A percentile compares a stretch with the other conserved stretches of the same genome.
These are phyloP conservation scores for Micractinium conductrix DNA, from an alignment of 139 green algal genomes.

Conservation along the genomic window DNA sequence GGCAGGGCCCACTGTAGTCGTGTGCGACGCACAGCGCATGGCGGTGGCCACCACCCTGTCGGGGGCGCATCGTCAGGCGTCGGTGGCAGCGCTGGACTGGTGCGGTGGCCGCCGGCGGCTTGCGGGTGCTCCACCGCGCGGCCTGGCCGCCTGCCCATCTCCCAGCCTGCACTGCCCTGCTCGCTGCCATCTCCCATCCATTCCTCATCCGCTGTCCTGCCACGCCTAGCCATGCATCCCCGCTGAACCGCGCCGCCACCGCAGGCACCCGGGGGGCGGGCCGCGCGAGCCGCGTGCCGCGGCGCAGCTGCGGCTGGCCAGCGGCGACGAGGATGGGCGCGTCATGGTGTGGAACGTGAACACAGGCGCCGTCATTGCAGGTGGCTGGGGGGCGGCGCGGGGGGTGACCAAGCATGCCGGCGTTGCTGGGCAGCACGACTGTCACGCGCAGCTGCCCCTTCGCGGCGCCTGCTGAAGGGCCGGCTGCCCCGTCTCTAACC, in stretches of 20 bases:
- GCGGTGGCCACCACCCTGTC: conserved; percentile 63
- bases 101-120: no score
- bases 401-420: no score
- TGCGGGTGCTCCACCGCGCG: not conserved
- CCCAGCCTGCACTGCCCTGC: not conserved
- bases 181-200: no score
- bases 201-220: no score
- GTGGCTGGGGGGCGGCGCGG: no score
- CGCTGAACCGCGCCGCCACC: not conserved
- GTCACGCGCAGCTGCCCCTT: no score
- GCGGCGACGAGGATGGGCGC: conserved; percentile 71
- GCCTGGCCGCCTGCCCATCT: not conserved
- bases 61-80: conserved; percentile 61
- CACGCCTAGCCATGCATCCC: not conserved
- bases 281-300: not conserved
- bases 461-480: no score
- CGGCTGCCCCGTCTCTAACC: no score
- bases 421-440: no score
- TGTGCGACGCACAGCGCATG: conserved; percentile 65
- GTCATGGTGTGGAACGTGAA: conserved; percentile 84
- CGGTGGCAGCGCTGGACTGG: conserved; percentile 78
- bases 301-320: conserved; percentile 65
- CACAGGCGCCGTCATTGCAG: conserved; percentile 43
- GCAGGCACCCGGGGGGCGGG: conserved; percentile 34
- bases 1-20: conserved; percentile 56